Base-by-base conservation (phyloP, 331 rosid genomes). In the Malus hybrid region DNA sequence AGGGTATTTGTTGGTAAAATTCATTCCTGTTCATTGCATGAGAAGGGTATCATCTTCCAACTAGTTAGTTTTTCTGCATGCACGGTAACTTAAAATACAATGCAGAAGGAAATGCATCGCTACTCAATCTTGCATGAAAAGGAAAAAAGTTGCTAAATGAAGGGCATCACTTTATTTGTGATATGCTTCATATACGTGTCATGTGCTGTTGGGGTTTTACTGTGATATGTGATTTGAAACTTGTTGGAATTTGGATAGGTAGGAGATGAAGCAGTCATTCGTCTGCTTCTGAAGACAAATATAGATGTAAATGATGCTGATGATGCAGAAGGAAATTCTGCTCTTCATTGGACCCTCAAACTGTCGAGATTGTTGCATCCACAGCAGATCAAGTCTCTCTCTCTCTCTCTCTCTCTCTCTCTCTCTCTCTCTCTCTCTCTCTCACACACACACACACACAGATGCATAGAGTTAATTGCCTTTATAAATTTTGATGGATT, bases 261-360 rank as follows among this genome's bases (percentile, higher is more conserved):
- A 3, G 85, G 85, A 66, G 88, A 84, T 71, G 79, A 75, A 70
- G 72, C 81, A 1, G 30, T 84, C 65, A 64, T 72, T 44, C 66
- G 48, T 73, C 79, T 84, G 46, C 83, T 84, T 75, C 66, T 84
- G 66, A 75, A 78, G 76, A 75, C 88, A 55, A 63, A 66, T 68
- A 30, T 75, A 39, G 85, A 72, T 42, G 66, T 81, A 63, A 79
- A 81, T 74, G 83, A 75, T 19, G 68, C 50, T 39, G 46, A 39
- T 26, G 88, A 84, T 68, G 79, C 42, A 24, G 85, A 84, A 30
- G 85, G 88, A 66, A 78, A 78, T 63, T 75, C 85, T 60, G 85
- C 85, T 71, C 88, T 84, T 81, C 88, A 84, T 71, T 84, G 82
- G 85, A 75, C 65, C 63, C 71, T 84, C 44, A 84, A 78, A 74